Conservation (phyloP, 2,329 filamentous ascomycete species). For the Mycosphaerella sp. region DNA sequence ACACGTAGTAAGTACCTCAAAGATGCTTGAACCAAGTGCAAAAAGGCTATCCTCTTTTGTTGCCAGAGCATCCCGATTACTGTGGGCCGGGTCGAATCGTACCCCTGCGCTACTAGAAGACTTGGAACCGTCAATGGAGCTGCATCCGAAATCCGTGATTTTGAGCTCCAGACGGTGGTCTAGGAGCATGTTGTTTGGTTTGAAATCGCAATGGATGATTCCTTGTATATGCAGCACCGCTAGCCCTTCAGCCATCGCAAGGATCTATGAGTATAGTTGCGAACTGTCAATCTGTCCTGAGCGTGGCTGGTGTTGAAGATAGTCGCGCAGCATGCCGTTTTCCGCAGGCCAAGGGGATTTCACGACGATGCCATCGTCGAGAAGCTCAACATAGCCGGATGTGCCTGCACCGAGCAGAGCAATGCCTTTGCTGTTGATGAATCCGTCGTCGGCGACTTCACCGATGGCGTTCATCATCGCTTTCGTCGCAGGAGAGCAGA, state of each 20-base stretch:
- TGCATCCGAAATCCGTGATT: conserved; percentile 3
- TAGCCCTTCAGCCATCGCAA: conserved; percentile 2
- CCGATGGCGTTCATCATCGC: not conserved
- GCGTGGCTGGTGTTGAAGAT: not conserved
- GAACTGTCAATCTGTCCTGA: not conserved
- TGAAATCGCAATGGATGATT: conserved; percentile 2
- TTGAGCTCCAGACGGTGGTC: conserved; percentile 2
- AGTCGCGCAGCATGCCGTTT: conserved; percentile 1
- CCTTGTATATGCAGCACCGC: not conserved
- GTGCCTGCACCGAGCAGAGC: not conserved
- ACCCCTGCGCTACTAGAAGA: conserved; percentile 4
- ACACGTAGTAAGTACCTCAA: not conserved
- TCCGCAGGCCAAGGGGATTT: conserved; percentile 3
- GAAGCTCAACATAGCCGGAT: not conserved
- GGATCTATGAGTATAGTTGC: not conserved
- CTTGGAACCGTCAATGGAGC: not conserved
- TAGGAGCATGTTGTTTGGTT: conserved; percentile 7
- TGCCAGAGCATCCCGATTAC: not conserved
- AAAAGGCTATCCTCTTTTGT: conserved; percentile 4
- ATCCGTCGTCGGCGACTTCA: too few species aligned
- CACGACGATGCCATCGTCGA: not conserved
- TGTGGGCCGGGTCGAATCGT: not conserved
- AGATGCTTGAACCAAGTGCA: conserved; percentile 5
- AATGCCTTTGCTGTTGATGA: not conserved
- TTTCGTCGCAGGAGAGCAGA: too few species aligned